phyloP scores from a whole-genome alignment of 495 filamentous ascomycete species.

The Aspergillus conjunctus region DNA sequence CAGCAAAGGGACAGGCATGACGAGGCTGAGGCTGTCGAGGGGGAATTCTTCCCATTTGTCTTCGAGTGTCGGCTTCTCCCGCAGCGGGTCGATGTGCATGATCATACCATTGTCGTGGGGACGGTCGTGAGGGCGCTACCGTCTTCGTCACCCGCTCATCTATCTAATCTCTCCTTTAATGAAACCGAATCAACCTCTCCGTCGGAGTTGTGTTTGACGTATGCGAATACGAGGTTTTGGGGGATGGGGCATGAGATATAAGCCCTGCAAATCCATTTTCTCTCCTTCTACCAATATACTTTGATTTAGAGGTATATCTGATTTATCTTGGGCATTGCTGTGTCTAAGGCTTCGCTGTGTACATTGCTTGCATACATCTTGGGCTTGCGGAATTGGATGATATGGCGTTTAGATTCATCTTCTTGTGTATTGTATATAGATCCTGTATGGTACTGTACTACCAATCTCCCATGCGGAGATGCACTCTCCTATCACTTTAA shows the following conservation, averaged over 20 bases:
- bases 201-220: conserved; percentile 42
- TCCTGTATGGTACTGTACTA: neutral
- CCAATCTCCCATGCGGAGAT: too few relatives aligned
- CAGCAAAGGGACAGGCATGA: neutral
- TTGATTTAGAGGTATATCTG: neutral
- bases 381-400: neutral
- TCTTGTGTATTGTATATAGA: conserved; percentile 1
- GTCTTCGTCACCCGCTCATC: neutral
- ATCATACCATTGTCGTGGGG: conserved; percentile 49
- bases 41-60: conserved; percentile 40
- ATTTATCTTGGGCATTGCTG: neutral
- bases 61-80: conserved; percentile 45
- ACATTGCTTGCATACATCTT: neutral
- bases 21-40: neutral
- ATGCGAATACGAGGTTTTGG: conserved; percentile 51
- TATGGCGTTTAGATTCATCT: neutral
- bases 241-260: conserved; percentile 44
- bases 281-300: neutral
- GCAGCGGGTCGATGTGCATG: conserved; percentile 42
- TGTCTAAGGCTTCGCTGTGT: too few relatives aligned
- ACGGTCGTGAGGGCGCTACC: conserved; percentile 32
- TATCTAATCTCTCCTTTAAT: neutral
- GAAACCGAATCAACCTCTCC: conserved; percentile 1
- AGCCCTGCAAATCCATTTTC: neutral
- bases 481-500: too few relatives aligned